phyloP scores from a whole-genome alignment of 2,329 filamentous ascomycete genomes.

The Claviceps purpurea region DNA sequence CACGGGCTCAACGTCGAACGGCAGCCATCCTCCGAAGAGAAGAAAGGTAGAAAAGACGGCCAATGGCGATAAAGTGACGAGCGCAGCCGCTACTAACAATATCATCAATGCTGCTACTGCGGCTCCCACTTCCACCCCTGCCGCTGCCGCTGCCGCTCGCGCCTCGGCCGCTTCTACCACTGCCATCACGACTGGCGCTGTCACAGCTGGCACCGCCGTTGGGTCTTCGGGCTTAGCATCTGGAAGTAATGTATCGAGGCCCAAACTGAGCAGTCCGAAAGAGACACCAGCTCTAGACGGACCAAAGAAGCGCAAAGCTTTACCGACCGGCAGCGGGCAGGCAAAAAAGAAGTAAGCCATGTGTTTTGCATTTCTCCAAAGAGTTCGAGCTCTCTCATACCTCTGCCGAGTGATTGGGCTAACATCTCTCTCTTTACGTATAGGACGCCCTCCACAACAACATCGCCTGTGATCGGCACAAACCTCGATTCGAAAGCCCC shows the following conservation, averaged over 20 bases:
- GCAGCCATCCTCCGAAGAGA: slow-evolving; percentile 53
- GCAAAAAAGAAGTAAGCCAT: slow-evolving; percentile 62
- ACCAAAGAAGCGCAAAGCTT: slow-evolving; percentile 60
- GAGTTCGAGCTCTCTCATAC: background rate
- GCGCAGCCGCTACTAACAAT: background rate
- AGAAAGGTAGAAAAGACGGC: slow-evolving; percentile 64
- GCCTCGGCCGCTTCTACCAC: background rate
- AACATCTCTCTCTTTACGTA: background rate
- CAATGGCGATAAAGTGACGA: slow-evolving; percentile 30
- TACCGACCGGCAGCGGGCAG: slow-evolving; percentile 51
- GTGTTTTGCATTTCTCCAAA: background rate
- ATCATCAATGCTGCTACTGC: background rate
- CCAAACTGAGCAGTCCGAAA: slow-evolving; percentile 50
- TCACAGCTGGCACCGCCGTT: background rate
- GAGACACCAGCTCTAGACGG: slow-evolving; percentile 55
- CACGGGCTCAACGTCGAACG: slow-evolving; percentile 38
- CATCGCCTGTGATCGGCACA: slow-evolving; percentile 61
- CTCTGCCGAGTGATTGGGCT: background rate
- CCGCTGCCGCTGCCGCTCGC: background rate
- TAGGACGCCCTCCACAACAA: slow-evolving; percentile 51
- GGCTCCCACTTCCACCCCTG: background rate
- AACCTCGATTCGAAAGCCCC: slow-evolving; percentile 47
- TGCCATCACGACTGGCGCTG: background rate
- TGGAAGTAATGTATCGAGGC: slow-evolving; percentile 37
- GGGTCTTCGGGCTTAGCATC: slow-evolving; percentile 49